Base-by-base conservation (phyloP, 305 asterid species). In the Caryopteris hybrid region DNA sequence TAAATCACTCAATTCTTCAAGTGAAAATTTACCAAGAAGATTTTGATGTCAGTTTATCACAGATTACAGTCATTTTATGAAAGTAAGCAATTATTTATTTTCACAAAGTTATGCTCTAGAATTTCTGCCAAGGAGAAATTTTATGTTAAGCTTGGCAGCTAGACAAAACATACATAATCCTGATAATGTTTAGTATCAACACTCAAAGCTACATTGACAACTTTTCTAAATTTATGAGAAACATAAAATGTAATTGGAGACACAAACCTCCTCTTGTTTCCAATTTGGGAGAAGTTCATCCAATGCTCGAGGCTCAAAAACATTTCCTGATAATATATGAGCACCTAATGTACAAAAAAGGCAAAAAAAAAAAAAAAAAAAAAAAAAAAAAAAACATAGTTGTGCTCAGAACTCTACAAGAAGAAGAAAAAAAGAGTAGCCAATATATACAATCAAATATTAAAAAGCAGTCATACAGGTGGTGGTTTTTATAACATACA, bases 261-360 rank as follows among this genome's bases (percentile, higher is more conserved):
- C 52, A 56, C 67, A 70, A 81, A 88, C 99, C 92, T 91, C 88
- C 71, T 89, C 95, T 69, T 81, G 71, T 71, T 83, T 95, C 99
- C 99, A 95, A 7, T 70, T 82, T 5, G 99, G 99, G 52, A 95
- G 74, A 81, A 95, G 99, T 81, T 95, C 98, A 77, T 95, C 85
- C 83, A 95, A 74, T 20, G 97, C 95, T 59, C 97, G 90, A 25
- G 97, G 91, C 83, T 95, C 98, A 65, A 91, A 95, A 75, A 95
- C 97, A 74, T 95, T 95, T 33, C 99, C 99, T 1, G 99, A 95
- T 77, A 95, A 57, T 68, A 95, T 81, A 85, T 95, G 99, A 80
- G 95, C 96, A 77, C 99, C 99, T 93, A 73, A n/a, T 50, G 41
- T 58, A 63, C 50, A 69, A 74, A 79, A 65, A 5, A 45, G 61